phyloP scores from a whole-genome alignment of 352 stramenopile species.

The Saprolegnia parasitica region DNA sequence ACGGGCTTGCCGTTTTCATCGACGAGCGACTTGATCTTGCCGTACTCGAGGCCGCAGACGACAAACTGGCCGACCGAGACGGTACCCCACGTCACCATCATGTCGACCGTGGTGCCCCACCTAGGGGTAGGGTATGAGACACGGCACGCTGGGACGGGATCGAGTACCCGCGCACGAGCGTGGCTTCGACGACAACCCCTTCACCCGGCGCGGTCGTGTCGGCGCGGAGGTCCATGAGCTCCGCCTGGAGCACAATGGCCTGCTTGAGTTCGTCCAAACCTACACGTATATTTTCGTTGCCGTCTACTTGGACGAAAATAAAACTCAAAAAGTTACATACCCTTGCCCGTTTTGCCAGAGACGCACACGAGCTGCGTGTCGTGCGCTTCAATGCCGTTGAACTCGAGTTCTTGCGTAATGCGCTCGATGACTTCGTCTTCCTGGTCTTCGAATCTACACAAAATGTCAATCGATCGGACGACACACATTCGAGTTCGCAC shows the following conservation, averaged over 20 bases:
- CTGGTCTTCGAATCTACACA: conserved; percentile 43
- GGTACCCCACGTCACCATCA: conserved; percentile 96
- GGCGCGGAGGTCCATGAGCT: conserved; percentile 95
- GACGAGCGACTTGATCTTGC: conserved; percentile 85
- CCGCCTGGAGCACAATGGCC: conserved; percentile 94
- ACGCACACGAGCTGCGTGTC: conserved; percentile 92
- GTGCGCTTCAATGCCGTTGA: conserved; percentile 93
- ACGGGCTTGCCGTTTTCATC: conserved; percentile 63
- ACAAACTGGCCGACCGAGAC: conserved; percentile 92
- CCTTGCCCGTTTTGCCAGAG: conserved; percentile 92
- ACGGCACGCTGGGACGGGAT: background rate
- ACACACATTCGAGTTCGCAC: conserved; percentile 35
- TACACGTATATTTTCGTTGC: background rate
- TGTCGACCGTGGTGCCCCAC: conserved; percentile 92
- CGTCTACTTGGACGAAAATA: too few relatives aligned
- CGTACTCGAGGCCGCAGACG: conserved; percentile 92
- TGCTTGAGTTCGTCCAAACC: conserved; percentile 95
- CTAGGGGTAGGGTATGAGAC: conserved; percentile 23
- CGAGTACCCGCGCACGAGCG: conserved; percentile 78
- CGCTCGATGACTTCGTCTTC: conserved; percentile 51
- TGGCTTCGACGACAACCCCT: conserved; percentile 95
- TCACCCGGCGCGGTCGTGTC: conserved; percentile 86
- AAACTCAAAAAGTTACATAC: conserved; percentile 23
- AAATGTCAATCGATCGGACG: too few relatives aligned
- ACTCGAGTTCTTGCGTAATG: conserved; percentile 86